These are phyloP conservation scores for Fomitopsis palustris DNA, from an alignment of 1,284 basidiomycete species.

Conservation along the genomic window DNA sequence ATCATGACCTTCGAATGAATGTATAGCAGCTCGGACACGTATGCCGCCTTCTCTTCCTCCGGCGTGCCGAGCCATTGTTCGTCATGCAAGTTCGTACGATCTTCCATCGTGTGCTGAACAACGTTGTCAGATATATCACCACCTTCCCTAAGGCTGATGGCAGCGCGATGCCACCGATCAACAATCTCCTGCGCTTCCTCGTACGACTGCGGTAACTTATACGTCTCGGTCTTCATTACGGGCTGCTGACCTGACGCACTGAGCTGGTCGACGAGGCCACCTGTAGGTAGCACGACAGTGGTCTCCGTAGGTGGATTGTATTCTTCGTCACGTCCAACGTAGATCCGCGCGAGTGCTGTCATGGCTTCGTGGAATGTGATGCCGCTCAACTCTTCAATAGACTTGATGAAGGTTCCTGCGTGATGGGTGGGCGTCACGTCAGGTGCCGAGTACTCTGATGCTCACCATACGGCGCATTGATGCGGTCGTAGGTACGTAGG, in stretches of 20 bases:
- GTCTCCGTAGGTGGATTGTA: slow-evolving; percentile 45
- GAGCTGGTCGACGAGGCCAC: slow-evolving; percentile 35
- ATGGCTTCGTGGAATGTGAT: slow-evolving; percentile 84
- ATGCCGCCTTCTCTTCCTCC: slow-evolving; percentile 80
- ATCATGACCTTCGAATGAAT: slow-evolving; percentile 90
- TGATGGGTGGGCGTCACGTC: not conserved
- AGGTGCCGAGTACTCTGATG: slow-evolving; percentile 15
- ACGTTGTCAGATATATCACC: slow-evolving; percentile 70
- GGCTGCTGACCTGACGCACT: slow-evolving; percentile 35
- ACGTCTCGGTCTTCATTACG: slow-evolving; percentile 52
- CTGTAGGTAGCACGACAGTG: slow-evolving; percentile 45
- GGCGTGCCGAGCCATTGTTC: slow-evolving; percentile 83
- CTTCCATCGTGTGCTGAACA: slow-evolving; percentile 71
- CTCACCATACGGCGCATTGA: slow-evolving; percentile 73
- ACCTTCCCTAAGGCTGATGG: slow-evolving; percentile 48
- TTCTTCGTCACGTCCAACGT: slow-evolving; percentile 55
- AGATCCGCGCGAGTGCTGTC: slow-evolving; percentile 80
- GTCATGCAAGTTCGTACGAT: slow-evolving; percentile 53
- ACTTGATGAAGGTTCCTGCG: slow-evolving; percentile 52
- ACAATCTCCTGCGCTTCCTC: slow-evolving; percentile 67
- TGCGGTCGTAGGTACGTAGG: slow-evolving; percentile 85
- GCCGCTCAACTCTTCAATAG: slow-evolving; percentile 74
- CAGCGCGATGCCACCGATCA: slow-evolving; percentile 62
- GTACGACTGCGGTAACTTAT: slow-evolving; percentile 61
- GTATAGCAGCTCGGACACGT: slow-evolving; percentile 78